Conservation (phyloP, 805 yeast species). For the Kluyveromyces lactis region DNA sequence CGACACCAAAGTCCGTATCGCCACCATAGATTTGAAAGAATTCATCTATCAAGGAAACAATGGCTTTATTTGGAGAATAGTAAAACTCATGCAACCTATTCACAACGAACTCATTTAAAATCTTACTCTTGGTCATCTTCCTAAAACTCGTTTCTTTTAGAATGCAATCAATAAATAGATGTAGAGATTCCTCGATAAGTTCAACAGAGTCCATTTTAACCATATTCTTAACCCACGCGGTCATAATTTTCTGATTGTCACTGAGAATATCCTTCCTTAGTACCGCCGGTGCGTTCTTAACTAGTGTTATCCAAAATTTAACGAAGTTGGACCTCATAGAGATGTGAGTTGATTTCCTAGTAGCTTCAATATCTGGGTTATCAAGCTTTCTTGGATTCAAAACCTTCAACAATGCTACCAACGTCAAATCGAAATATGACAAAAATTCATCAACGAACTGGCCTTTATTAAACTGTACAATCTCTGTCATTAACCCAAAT, state of each 20-base stretch:
- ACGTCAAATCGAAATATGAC: conserved; percentile 58
- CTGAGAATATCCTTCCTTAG: conserved; percentile 56
- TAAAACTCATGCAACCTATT: conserved; percentile 49
- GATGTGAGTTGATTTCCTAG: conserved; percentile 29
- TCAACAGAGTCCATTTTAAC: conserved; percentile 44
- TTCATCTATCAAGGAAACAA: conserved; percentile 34
- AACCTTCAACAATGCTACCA: conserved; percentile 53
- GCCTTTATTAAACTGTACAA: conserved; percentile 43
- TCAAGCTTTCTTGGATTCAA: conserved; percentile 46
- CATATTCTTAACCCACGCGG: conserved; percentile 60
- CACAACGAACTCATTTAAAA: conserved; percentile 71
- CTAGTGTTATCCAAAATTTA: conserved; percentile 49
- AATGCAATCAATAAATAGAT: conserved; percentile 42
- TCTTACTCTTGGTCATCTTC: conserved; percentile 61
- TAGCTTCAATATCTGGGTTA: conserved; percentile 29
- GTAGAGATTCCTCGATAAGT: conserved; percentile 34
- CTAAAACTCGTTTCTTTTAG: conserved; percentile 53
- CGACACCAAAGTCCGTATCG: conserved; percentile 41
- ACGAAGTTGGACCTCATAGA: conserved; percentile 55
- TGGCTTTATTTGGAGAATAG: conserved; percentile 28
- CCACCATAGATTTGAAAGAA: conserved; percentile 44
- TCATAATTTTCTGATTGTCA: conserved; percentile 49
- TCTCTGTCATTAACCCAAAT: conserved; percentile 45
- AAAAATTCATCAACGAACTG: conserved; percentile 47
- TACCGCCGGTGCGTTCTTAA: conserved; percentile 41